Conservation (phyloP, 129 eudicot species). For the Centrapalus pauciflorus region DNA sequence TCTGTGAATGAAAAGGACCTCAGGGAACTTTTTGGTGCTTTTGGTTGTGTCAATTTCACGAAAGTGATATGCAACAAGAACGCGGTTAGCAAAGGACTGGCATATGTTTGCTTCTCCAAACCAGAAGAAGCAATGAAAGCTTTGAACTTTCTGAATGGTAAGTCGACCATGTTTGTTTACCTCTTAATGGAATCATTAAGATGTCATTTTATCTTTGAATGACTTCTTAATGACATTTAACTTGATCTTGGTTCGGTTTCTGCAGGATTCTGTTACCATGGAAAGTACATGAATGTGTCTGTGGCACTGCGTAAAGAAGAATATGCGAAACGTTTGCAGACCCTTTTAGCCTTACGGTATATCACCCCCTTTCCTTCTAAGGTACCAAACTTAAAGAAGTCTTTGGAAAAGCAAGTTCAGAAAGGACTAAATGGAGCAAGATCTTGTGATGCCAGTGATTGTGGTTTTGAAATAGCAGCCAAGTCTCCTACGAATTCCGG, state of each 20-base stretch:
- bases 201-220: not conserved
- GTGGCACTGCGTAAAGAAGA: conserved; percentile 28
- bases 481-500: conserved; percentile 1
- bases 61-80: conserved; percentile 32
- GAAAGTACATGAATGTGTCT: conserved; percentile 33
- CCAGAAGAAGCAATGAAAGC: conserved; percentile 44
- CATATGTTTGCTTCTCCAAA: conserved; percentile 30
- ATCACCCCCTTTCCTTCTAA: not conserved
- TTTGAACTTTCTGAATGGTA: conserved; percentile 33
- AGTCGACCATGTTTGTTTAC: not conserved
- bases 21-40: conserved; percentile 31
- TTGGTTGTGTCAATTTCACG: conserved; percentile 30
- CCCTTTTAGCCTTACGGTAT: conserved; percentile 3
- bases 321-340: conserved; percentile 10
- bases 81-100: conserved; percentile 46
- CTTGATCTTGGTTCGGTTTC: conserved; percentile 7
- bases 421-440: conserved; percentile 8
- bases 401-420: conserved; percentile 8
- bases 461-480: conserved; percentile 3
- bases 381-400: not conserved
- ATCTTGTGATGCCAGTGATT: not conserved
- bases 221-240: not conserved
- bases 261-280: conserved; percentile 30
- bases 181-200: not conserved
- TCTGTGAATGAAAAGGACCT: conserved; percentile 30